Conservation (phyloP, 1,284 basidiomycete species). For the Termitomyces sp. region DNA sequence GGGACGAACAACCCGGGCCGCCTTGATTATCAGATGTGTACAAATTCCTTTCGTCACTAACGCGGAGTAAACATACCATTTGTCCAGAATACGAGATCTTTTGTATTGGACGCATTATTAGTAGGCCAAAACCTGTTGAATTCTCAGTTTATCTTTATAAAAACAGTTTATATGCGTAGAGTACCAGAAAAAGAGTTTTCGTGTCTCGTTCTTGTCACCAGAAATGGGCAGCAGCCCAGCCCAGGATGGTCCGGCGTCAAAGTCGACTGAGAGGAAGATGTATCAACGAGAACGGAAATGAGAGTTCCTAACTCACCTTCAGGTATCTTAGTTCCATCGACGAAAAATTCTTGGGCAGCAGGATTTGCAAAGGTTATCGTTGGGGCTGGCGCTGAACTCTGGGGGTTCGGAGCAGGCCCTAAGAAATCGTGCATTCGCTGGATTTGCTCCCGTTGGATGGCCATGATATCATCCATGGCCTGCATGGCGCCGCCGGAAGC, state of each 20-base stretch:
- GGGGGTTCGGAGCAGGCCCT: constrained; percentile 25
- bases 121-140: constrained; percentile 38
- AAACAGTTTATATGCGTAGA: neutral
- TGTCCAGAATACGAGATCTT: constrained; percentile 52
- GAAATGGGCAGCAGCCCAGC: constrained; percentile 65
- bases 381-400: constrained; percentile 34
- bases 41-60: neutral
- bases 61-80: constrained; percentile 29
- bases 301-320: constrained; percentile 35
- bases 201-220: constrained; percentile 48
- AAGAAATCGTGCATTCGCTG: constrained; percentile 40
- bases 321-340: constrained; percentile 60
- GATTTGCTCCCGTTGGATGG: constrained; percentile 46
- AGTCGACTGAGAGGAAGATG: constrained; percentile 33
- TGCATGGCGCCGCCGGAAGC: constrained; percentile 30
- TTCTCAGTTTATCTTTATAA: neutral
- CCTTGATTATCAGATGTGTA: constrained; percentile 26
- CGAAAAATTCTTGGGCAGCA: constrained; percentile 56
- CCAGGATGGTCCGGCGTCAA: constrained; percentile 70
- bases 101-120: constrained; percentile 37
- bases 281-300: neutral
- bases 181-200: constrained; percentile 77
- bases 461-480: constrained; percentile 41
- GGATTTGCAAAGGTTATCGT: constrained; percentile 61
- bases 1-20: constrained; percentile 59